phyloP scores from a whole-genome alignment of 345 rosid genomes.

The Stellera chamaejasme region DNA sequence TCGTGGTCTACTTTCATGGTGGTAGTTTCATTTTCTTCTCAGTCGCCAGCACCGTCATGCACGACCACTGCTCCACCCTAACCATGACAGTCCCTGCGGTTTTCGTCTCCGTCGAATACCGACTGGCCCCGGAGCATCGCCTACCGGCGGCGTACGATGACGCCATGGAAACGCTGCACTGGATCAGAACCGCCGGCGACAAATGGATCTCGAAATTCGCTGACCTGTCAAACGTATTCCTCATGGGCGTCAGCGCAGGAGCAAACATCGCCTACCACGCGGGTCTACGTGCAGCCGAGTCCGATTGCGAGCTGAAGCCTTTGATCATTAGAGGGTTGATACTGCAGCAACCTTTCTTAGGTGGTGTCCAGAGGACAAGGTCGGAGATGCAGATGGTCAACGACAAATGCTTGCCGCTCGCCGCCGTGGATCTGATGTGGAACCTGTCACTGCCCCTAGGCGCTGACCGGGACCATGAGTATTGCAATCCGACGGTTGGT shows the following conservation, averaged over 20 bases:
- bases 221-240: slow-evolving; percentile 44
- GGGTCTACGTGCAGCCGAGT: slow-evolving; percentile 27
- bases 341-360: slow-evolving; percentile 27
- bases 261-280: slow-evolving; percentile 64
- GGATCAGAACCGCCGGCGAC: slow-evolving; percentile 42
- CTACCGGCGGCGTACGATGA: slow-evolving; percentile 89
- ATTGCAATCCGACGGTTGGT: slow-evolving; percentile 40
- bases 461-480: too few species aligned
- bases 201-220: slow-evolving; percentile 50
- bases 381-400: slow-evolving; percentile 40
- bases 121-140: slow-evolving; percentile 77
- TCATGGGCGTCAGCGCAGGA: slow-evolving; percentile 69
- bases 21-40: slow-evolving; percentile 54
- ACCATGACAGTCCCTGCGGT: slow-evolving; percentile 31
- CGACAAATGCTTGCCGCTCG: slow-evolving; percentile 39
- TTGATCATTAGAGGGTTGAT: slow-evolving; percentile 39
- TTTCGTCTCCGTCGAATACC: slow-evolving; percentile 64
- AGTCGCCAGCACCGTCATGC: slow-evolving; percentile 30
- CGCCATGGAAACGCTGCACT: slow-evolving; percentile 52
- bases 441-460: slow-evolving; percentile 48
- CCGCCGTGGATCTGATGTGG: slow-evolving; percentile 51
- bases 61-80: slow-evolving; percentile 35
- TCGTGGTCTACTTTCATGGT: slow-evolving; percentile 60
- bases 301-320: slow-evolving; percentile 32
- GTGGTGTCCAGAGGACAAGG: slow-evolving; percentile 43